Conservation (phyloP, 1,139 yeast species). For the Kodamaea derodonti region DNA sequence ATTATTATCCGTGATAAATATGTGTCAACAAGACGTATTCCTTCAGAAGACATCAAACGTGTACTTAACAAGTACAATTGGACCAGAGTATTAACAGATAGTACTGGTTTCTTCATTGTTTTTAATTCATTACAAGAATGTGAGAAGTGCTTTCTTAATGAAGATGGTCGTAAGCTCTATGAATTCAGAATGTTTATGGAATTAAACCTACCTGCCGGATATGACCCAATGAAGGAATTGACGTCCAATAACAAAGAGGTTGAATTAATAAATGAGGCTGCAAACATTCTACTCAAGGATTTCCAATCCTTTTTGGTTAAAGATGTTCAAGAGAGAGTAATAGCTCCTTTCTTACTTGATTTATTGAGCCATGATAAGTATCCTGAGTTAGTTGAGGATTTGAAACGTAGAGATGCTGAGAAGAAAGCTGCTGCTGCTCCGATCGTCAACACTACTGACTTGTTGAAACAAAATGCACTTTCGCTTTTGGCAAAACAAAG, state of each 20-base stretch:
- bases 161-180: slow-evolving; percentile 57
- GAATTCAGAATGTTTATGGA: slow-evolving; percentile 57
- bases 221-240: slow-evolving; percentile 9
- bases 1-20: slow-evolving; percentile 52
- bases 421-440: slow-evolving; percentile 16
- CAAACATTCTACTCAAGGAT: slow-evolving; percentile 57
- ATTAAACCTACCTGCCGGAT: slow-evolving; percentile 41
- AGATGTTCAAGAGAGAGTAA: slow-evolving; percentile 71
- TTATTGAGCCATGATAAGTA: slow-evolving; percentile 58
- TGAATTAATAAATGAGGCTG: slow-evolving; percentile 54
- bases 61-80: slow-evolving; percentile 55
- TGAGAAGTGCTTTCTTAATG: slow-evolving; percentile 58
- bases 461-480: slow-evolving; percentile 22
- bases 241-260: slow-evolving; percentile 9
- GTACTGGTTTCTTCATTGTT: slow-evolving; percentile 65
- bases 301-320: slow-evolving; percentile 60
- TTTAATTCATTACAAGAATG: slow-evolving; percentile 66
- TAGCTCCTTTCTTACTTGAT: slow-evolving; percentile 69
- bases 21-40: slow-evolving; percentile 48
- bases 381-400: slow-evolving; percentile 48
- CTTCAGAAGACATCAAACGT: slow-evolving; percentile 52
- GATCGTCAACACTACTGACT: slow-evolving; percentile 13
- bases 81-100: slow-evolving; percentile 61
- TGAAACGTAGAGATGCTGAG: slow-evolving; percentile 37
- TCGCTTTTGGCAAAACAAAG: slow-evolving; percentile 26